These are phyloP conservation scores for Lachancea sp. DNA, from an alignment of 805 yeast genomes.

Conservation along the genomic window DNA sequence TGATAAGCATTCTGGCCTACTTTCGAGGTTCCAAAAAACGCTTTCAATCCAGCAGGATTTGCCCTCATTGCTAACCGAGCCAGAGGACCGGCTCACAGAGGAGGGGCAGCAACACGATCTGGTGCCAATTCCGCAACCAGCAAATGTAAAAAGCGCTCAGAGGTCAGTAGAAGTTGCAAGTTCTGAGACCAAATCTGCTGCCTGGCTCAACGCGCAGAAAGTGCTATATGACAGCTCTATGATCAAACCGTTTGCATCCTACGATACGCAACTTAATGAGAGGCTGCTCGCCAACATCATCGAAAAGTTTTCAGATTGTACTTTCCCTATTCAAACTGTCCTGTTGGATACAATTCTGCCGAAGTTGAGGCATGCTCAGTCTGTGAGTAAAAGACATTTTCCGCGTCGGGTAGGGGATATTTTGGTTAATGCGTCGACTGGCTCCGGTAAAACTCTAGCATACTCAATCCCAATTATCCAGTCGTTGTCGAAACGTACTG, in stretches of 20 bases:
- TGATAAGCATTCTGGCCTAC: constrained; percentile 44
- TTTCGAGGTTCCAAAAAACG: constrained; percentile 47
- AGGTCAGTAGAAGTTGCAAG: constrained; percentile 25
- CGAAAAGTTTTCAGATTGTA: constrained; percentile 20
- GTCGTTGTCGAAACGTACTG: constrained; percentile 51
- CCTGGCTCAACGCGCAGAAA: constrained; percentile 29
- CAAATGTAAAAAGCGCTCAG: constrained; percentile 32
- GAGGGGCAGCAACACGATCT: constrained; percentile 38
- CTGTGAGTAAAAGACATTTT: constrained; percentile 31
- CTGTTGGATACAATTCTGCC: constrained; percentile 26
- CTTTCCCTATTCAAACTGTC: constrained; percentile 33
- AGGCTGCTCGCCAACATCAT: constrained; percentile 32
- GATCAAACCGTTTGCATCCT: constrained; percentile 22
- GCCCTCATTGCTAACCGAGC: constrained; percentile 16
- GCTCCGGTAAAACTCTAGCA: constrained; percentile 92
- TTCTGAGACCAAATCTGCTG: constrained; percentile 38
- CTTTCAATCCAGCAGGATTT: constrained; percentile 30
- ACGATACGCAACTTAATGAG: constrained; percentile 17
- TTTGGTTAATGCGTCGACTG: constrained; percentile 89
- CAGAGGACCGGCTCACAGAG: constrained; percentile 15
- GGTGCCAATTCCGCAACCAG: constrained; percentile 83
- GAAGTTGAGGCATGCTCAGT: constrained; percentile 19
- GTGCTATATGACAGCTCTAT: constrained; percentile 26
- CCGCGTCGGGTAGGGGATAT: constrained; percentile 67
- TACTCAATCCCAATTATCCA: constrained; percentile 81